Base-by-base conservation (phyloP, 306 rosid genomes). In the Castanea crenata region DNA sequence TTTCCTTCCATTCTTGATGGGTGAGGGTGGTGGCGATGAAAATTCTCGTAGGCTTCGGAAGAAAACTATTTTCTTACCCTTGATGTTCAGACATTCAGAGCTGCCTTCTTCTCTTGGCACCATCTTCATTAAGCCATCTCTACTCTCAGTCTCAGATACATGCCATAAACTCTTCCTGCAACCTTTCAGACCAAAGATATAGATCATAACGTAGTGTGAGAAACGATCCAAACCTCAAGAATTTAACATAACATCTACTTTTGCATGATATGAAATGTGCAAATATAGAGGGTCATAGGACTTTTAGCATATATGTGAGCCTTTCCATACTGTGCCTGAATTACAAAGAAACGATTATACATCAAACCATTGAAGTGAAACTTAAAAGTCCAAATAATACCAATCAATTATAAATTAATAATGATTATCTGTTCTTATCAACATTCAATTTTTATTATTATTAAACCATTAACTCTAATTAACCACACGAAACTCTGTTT, bases 11-110 rank as follows among this genome's bases (percentile, higher is more conserved):
- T 78, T 80, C 80, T 57, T 61, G 5, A 8, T 4, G 21, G 87
- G 90, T 10, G 87, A 2, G 4, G 90, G 87, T 29, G 86, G 88
- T 5, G 90, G 78, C 52, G 79, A 12, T 18, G 6, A 34, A 35
- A 0, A 0, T 15, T 0, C 2, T 63, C 76, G 41, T 1, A 85
- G 68, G 23, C 79, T 78, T 38, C 84, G 55, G 14, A 21, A 21
- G 15, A 38, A 59, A 20, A 3, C 41, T 35, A 10, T 27, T 13
- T 64, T 29, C 21, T 23, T 18, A 29, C 71, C 27, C 25, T 1
- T 55, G 32, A 6, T 69, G 21, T 58, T 68, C 32, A 55, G 35
- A 55, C 21, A 69, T 44, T 74, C 70, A 76, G 10, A 49, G 27
- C 59, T 55, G 19, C 38, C 67, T 56, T 44, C 74, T 69, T n/a